phyloP scores from a whole-genome alignment of 2,329 filamentous ascomycete genomes.

The Scorias spongiosa region DNA sequence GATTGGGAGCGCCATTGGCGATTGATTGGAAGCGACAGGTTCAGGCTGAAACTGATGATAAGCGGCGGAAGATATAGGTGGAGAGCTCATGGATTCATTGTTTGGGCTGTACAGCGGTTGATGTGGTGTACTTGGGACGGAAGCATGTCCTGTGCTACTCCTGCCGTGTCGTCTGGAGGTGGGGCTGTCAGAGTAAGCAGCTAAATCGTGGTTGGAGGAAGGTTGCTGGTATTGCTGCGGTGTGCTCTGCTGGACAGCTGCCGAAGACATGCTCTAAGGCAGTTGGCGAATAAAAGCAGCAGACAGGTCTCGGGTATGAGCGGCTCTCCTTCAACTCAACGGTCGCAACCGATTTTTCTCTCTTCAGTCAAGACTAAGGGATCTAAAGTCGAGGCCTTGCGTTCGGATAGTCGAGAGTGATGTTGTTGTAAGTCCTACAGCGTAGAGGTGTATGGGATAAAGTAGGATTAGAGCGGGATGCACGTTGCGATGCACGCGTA shows the following conservation, averaged over 20 bases:
- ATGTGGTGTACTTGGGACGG: conserved; percentile 25
- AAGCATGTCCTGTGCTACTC: conserved; percentile 26
- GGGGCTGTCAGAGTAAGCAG: conserved; percentile 15
- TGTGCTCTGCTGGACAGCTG: conserved; percentile 17
- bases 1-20: conserved; percentile 11
- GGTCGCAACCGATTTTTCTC: no score
- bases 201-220: conserved; percentile 1
- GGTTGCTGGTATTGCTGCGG: conserved; percentile 13
- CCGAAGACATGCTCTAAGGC: conserved; percentile 16
- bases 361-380: no score
- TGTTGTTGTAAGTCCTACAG: not conserved
- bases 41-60: conserved; percentile 50
- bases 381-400: no score
- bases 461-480: not conserved
- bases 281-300: not conserved
- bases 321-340: no score
- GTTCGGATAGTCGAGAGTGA: no score
- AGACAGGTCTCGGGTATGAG: no score
- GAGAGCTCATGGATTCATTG: conserved; percentile 19
- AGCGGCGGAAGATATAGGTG: conserved; percentile 43
- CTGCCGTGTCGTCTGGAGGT: conserved; percentile 22
- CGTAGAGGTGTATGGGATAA: not conserved
- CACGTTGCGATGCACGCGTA: not conserved
- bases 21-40: conserved; percentile 6
- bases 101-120: conserved; percentile 18